Evolutionary conservation across 2,329 filamentous ascomycete genomes (phyloP).

Genomic region (Rachicladosporium sp.): DNA sequence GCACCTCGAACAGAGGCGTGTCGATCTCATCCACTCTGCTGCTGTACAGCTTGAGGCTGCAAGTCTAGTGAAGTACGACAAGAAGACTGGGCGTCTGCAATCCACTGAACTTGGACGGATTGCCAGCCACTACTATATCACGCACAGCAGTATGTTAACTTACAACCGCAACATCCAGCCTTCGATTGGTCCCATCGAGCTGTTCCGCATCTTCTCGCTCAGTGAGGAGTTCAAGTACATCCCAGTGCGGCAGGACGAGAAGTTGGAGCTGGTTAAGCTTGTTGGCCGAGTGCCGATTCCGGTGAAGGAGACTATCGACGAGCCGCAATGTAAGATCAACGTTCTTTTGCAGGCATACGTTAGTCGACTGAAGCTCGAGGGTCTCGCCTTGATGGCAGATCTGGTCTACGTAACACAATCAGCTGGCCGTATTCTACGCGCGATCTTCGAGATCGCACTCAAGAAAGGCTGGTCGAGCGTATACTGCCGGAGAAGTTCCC

Average conservation of each 20-base stretch:
- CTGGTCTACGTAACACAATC: conserved; percentile 98
- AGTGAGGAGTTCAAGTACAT: conserved; percentile 99
- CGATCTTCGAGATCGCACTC: conserved; percentile 92
- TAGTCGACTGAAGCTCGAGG: conserved; percentile 84
- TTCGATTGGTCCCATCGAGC: conserved; percentile 81
- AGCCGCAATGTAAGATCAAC: conserved; percentile 95
- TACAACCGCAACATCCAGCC: conserved; percentile 95
- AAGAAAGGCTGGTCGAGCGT: conserved; percentile 95
- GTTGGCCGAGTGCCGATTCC: conserved; percentile 84
- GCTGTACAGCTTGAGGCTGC: conserved; percentile 77
- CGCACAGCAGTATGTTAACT: conserved; percentile 87
- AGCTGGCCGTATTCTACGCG: conserved; percentile 85
- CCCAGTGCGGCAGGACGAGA: conserved; percentile 92
- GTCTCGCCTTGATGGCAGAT: conserved; percentile 91
- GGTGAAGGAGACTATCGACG: conserved; percentile 94
- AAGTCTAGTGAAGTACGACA: conserved; percentile 87
- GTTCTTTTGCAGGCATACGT: conserved; percentile 95
- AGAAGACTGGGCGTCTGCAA: conserved; percentile 77
- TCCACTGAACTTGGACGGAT: conserved; percentile 90
- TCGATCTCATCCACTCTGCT: conserved; percentile 94
- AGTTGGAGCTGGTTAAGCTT: conserved; percentile 86
- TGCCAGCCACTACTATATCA: conserved; percentile 97
- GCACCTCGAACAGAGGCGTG: conserved; percentile 84
- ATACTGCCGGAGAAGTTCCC: conserved; percentile 92
- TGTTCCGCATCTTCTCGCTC: conserved; percentile 91